Percentiles rank a stretch among this genome's conserved stretches.
Conservation (phyloP, 495 filamentous ascomycete species). For the Aspergillus ostianus region DNA sequence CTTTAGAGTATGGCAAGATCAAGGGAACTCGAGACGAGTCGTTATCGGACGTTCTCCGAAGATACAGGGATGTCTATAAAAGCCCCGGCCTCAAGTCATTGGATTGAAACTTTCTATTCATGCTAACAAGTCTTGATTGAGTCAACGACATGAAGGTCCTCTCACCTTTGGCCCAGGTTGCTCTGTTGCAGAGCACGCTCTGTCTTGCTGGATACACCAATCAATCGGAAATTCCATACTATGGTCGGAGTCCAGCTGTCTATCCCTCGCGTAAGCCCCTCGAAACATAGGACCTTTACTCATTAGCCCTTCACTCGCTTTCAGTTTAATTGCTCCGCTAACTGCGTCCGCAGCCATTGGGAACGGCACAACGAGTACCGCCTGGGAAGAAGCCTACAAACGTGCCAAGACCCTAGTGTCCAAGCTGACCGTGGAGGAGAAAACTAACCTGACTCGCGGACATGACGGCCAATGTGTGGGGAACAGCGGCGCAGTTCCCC, state of each 20-base stretch:
- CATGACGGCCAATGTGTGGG: slow-evolving; percentile 45
- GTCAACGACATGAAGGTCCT: neutral
- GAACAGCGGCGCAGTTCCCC: slow-evolving; percentile 45
- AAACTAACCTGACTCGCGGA: slow-evolving; percentile 44
- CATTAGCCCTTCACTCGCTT: too few relatives aligned
- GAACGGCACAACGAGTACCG: slow-evolving; percentile 2
- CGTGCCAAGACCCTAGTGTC: slow-evolving; percentile 49
- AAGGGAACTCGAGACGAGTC: too few relatives aligned
- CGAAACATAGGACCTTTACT: too few relatives aligned
- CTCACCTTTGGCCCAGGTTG: neutral
- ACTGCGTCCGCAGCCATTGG: neutral
- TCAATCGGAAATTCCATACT: slow-evolving; percentile 11
- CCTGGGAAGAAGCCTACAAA: slow-evolving; percentile 41
- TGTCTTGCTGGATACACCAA: slow-evolving; percentile 10
- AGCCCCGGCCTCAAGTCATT: too few relatives aligned
- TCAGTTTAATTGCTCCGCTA: too few relatives aligned
- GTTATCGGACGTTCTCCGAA: too few relatives aligned
- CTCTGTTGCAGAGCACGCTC: slow-evolving; percentile 2
- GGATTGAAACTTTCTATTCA: too few relatives aligned
- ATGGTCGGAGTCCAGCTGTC: slow-evolving; percentile 5
- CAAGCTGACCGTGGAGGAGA: slow-evolving; percentile 56
- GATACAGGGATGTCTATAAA: too few relatives aligned
- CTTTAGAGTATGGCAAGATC: too few relatives aligned
- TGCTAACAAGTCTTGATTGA: too few relatives aligned
- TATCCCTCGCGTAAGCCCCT: slow-evolving; percentile 7